Base-by-base conservation (phyloP, 2,329 filamentous ascomycete species). In the Calonectria multiphialidica region DNA sequence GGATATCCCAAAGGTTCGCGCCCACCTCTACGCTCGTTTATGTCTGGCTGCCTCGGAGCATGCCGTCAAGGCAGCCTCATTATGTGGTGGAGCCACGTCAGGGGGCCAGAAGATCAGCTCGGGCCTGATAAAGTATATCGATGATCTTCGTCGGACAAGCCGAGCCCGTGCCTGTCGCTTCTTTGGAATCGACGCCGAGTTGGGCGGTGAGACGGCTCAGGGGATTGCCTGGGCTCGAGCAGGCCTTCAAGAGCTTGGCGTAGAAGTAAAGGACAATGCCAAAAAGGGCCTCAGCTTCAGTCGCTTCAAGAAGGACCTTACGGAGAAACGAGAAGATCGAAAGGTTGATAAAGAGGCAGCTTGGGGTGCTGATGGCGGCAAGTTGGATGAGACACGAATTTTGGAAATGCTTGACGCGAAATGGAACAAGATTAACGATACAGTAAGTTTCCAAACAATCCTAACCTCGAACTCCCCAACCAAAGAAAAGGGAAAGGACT, bases 381-480 rank as follows among this genome's bases (percentile, higher is more conserved):
- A 90, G 78, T 84, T 95, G 21, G 97, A 98, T 82, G 97, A 99
- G 84, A 91, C 89, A 2, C 89, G 95, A 68, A 93, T 98, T 2
- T 88, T 98, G 64, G 94, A 97, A 78, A 95, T 97, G 91, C 86
- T 99, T 40, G 91, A 97, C 78, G 89, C 88, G 44, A 98, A 98
- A 82, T 98, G 97, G 96, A 91, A 91, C 73, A 97, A 95, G 85
- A 91, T 95, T 84, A 99, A 99, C 80, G 95, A 98, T 83, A 98
- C 94, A 21, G 94, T 97, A 85, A 85, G 91, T 74, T 3, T 5
- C 1, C 2, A 12, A 18, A 30, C 28, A 30, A 8, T 8, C 28
- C 28, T 8, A 30, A 30, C 28, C 28, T 8, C 28, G 5, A 30
- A 30, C 28, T 30, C 28, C 8, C 28, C 28, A 8, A 30, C 8